Percentiles rank a stretch among this genome's conserved stretches.
phyloP scores from a whole-genome alignment of 1,284 basidiomycete genomes.

The Leucoagaricus sp. region DNA sequence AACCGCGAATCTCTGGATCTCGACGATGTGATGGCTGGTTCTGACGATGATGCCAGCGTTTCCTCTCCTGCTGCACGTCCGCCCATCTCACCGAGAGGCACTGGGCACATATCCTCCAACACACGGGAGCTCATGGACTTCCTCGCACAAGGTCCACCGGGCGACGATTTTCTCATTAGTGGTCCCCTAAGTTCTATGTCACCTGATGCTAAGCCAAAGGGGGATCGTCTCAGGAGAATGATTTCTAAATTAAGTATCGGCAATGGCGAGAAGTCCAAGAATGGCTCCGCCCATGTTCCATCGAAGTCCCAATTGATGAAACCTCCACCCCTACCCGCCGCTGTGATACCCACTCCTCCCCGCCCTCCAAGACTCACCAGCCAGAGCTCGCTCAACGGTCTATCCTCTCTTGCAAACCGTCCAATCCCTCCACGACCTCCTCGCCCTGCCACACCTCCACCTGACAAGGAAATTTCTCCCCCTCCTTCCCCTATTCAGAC shows the following conservation, averaged over 20 bases:
- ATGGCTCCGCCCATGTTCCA: conserved; percentile 16
- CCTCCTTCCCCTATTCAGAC: conserved; percentile 38
- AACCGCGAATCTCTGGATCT: conserved; percentile 71
- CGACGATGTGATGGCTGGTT: conserved; percentile 72
- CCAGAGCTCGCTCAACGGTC: neutral
- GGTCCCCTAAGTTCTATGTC: conserved; percentile 35
- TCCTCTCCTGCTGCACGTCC: conserved; percentile 28
- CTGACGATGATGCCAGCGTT: conserved; percentile 51
- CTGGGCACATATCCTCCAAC: conserved; percentile 37
- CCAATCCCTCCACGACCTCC: conserved; percentile 58
- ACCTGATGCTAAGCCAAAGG: conserved; percentile 47
- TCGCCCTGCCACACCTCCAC: conserved; percentile 37
- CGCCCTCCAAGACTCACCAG: conserved; percentile 27
- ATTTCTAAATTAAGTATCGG: conserved; percentile 72
- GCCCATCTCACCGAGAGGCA: conserved; percentile 21
- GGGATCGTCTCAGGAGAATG: conserved; percentile 71
- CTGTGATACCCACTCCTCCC: conserved; percentile 32
- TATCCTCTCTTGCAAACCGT: conserved; percentile 52
- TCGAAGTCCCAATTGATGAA: conserved; percentile 20
- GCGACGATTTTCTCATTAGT: conserved; percentile 30
- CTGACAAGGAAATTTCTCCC: conserved; percentile 23
- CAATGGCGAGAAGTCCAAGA: conserved; percentile 47
- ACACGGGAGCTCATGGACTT: conserved; percentile 71
- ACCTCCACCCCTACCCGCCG: conserved; percentile 19
- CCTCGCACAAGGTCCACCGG: conserved; percentile 57